Evolutionary conservation across 495 filamentous ascomycete species (phyloP).

Genomic region (Daldinia caldariorum): DNA sequence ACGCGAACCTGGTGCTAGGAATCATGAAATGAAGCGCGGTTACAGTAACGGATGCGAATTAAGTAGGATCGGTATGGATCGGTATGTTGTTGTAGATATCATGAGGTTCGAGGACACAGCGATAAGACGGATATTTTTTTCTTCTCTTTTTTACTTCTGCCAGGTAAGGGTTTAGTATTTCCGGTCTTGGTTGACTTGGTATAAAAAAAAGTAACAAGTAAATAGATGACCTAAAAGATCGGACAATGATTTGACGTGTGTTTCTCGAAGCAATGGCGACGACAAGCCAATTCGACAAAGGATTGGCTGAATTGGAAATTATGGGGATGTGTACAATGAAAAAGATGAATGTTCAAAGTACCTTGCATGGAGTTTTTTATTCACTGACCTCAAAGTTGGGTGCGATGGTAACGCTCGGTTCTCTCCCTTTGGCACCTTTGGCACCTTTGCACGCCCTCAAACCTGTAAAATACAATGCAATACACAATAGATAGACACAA

Average conservation of each 20-base stretch:
- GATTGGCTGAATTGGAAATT: conserved; percentile 39
- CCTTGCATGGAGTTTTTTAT: conserved; percentile 4
- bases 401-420: conserved; percentile 32
- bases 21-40: conserved; percentile 40
- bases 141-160: conserved; percentile 11
- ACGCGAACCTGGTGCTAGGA: conserved; percentile 38
- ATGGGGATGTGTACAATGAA: conserved; percentile 21
- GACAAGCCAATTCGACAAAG: conserved; percentile 9
- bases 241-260: conserved; percentile 20
- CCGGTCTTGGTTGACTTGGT: neutral
- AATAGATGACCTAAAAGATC: conserved; percentile 23
- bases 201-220: neutral
- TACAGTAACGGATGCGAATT: conserved; percentile 14
- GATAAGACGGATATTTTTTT: conserved; percentile 24
- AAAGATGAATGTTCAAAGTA: conserved; percentile 13
- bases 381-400: conserved; percentile 36
- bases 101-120: conserved; percentile 32
- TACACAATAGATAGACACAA: conserved; percentile 33
- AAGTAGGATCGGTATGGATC: conserved; percentile 8
- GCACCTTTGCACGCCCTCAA: conserved; percentile 16
- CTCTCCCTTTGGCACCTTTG: neutral
- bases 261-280: conserved; percentile 22
- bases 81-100: conserved; percentile 31
- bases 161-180: conserved; percentile 35
- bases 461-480: conserved; percentile 20